Conservation (phyloP, 2,329 filamentous ascomycete genomes). For the Monilinia polystroma region DNA sequence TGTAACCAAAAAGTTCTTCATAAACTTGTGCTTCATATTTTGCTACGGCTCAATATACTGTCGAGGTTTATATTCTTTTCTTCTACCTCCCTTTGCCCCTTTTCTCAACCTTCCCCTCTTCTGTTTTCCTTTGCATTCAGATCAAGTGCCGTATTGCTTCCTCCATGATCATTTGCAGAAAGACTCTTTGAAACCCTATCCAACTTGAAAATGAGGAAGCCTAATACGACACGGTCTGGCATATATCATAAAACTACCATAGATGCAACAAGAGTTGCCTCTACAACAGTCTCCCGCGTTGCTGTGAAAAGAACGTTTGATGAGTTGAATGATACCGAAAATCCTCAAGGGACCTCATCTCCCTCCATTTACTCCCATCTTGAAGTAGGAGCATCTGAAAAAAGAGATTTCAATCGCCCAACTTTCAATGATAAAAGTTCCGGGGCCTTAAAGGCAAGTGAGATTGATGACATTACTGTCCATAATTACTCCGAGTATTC, state of each 20-base stretch:
- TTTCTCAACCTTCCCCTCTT: background rate
- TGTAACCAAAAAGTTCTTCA: background rate
- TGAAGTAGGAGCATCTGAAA: background rate
- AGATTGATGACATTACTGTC: slow-evolving; percentile 45
- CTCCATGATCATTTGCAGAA: background rate
- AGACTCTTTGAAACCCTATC: background rate
- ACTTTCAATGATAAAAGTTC: slow-evolving; percentile 29
- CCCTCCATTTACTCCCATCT: background rate
- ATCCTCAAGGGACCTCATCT: background rate
- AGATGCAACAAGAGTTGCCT: slow-evolving; percentile 27
- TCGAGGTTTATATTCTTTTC: background rate
- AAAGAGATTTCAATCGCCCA: slow-evolving; percentile 12
- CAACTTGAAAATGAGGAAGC: background rate
- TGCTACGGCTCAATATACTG: background rate
- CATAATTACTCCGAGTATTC: slow-evolving; percentile 51
- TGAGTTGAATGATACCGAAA: slow-evolving; percentile 14
- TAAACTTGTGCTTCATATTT: background rate
- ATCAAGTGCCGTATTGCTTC: slow-evolving; percentile 6
- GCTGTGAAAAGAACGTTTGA: slow-evolving; percentile 34
- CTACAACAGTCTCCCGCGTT: slow-evolving; percentile 30
- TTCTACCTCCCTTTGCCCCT: background rate
- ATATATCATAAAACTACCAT: slow-evolving; percentile 33
- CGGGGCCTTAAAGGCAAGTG: slow-evolving; percentile 44
- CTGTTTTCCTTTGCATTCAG: background rate
- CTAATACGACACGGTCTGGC: background rate